Conservation (phyloP, 163 green algal genomes). For the Picocystis sp. region DNA sequence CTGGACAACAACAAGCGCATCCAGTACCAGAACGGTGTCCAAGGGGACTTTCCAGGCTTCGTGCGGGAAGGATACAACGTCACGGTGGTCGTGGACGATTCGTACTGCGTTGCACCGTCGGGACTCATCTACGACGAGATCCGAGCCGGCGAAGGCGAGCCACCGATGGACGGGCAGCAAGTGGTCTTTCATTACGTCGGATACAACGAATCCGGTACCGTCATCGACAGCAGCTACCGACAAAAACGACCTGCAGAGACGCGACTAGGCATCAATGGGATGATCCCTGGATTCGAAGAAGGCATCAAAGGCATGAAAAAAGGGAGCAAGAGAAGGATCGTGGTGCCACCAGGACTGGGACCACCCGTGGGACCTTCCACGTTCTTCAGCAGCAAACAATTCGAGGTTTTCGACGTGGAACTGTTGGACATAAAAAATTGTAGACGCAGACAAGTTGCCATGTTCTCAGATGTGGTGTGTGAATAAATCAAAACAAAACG, state of each 20-base stretch:
- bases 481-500: slow-evolving; percentile 19
- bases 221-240: slow-evolving; percentile 77
- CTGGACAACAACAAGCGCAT: no score
- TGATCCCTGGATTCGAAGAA: slow-evolving; percentile 35
- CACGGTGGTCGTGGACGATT: no score
- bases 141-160: no score
- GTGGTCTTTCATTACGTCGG: slow-evolving; percentile 80
- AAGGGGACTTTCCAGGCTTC: no score
- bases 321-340: slow-evolving; percentile 60
- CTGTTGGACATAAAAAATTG: slow-evolving; percentile 54
- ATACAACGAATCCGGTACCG: slow-evolving; percentile 81
- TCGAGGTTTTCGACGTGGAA: slow-evolving; percentile 97
- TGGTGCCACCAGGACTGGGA: slow-evolving; percentile 86
- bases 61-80: no score
- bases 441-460: slow-evolving; percentile 37
- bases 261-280: slow-evolving; percentile 52
- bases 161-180: slow-evolving; percentile 9
- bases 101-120: no score
- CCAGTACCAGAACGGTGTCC: no score
- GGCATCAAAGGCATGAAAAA: slow-evolving; percentile 55
- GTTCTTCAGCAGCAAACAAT: slow-evolving; percentile 98
- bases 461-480: slow-evolving; percentile 67
- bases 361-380: slow-evolving; percentile 89
- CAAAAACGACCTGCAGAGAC: slow-evolving; percentile 59
- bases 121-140: no score